These are phyloP conservation scores for Arthrobotrys megalospora DNA, from an alignment of 2,329 filamentous ascomycete genomes.

Conservation along the genomic window DNA sequence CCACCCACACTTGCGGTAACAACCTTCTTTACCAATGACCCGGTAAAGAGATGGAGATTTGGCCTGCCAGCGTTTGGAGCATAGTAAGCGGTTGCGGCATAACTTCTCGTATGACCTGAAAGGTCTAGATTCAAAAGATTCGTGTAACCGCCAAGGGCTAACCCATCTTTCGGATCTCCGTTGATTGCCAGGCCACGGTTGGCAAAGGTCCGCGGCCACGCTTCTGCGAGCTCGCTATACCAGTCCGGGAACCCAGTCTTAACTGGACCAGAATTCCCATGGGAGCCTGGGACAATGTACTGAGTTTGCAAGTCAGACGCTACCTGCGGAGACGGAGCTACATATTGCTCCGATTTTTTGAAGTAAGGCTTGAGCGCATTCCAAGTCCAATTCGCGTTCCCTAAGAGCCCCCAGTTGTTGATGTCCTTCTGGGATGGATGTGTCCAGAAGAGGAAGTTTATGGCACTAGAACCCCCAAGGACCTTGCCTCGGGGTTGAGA, in stretches of 20 bases:
- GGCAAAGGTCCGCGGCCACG: constrained; percentile 54
- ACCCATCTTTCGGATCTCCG: constrained; percentile 62
- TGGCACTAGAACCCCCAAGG: constrained; percentile 70
- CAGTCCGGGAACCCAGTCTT: constrained; percentile 59
- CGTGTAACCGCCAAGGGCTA: constrained; percentile 64
- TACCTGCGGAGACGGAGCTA: constrained; percentile 63
- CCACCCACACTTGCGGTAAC: constrained; percentile 66
- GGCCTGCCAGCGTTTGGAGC: constrained; percentile 66
- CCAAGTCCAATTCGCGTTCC: constrained; percentile 52
- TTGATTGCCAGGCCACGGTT: constrained; percentile 50
- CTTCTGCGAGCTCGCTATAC: constrained; percentile 48
- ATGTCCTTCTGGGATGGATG: constrained; percentile 57
- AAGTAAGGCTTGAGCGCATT: constrained; percentile 69
- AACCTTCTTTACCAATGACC: constrained; percentile 70
- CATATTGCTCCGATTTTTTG: constrained; percentile 70
- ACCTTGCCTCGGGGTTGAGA: constrained; percentile 70
- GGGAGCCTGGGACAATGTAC: constrained; percentile 64
- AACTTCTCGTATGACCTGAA: constrained; percentile 63
- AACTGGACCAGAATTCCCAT: constrained; percentile 66
- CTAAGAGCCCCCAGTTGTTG: constrained; percentile 44
- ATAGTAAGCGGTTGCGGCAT: constrained; percentile 69
- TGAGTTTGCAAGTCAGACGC: constrained; percentile 63
- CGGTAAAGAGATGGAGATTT: constrained; percentile 71
- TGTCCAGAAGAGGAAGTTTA: constrained; percentile 67
- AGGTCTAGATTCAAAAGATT: constrained; percentile 61